Evolutionary conservation across 768 basidiomycete genomes (phyloP), one percentile per base, ranked within the genome.

Genomic region (Omphalotus guepiniiformis): DNA sequence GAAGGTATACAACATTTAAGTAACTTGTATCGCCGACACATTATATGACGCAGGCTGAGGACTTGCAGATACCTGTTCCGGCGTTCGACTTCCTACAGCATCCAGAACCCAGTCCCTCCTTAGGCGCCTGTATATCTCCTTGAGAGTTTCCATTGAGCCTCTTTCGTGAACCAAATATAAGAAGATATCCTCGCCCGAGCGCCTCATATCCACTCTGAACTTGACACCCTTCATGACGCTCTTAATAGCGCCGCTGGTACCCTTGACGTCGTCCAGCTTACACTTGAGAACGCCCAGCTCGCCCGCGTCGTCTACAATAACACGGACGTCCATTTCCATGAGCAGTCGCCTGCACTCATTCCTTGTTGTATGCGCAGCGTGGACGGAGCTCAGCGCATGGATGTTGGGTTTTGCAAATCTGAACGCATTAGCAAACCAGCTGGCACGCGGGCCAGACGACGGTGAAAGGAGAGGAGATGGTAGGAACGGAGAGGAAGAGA

Each of bases 371-470:
- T 80, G 72, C 9, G 74, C 63, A 49, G 83, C 80, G 47, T 76
- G 72, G 12, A 72, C 63, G 3, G 85, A 90, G 35, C 79, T 63
- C 9, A 93, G 69, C 29, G 56, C 64, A 48, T 79, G 80, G 25
- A 66, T 73, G 25, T 79, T 69, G 0, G 88, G 82, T 58, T 85
- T 90, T 70, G 46, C 5, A 32, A 91, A 84, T 61, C 80, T 87
- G 77, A 97, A 94, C 34, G 96, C 76, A 57, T 83, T 88, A 36
- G 82, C 82, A 52, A 99, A 79, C 95, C 94, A 98, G 16, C 52
- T 80, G 79, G 66, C 76, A 83, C 15, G 80, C 77, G 22, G 69
- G 67, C 18, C 65, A 58, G 46, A 63, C 65, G 47, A 48, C 55
- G 47, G 60, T 15, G 49, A 50, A 43, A 55, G 67, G 66, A 47